Base-by-base conservation (phyloP, 345 rosid genomes). In the Ceriops decandra region DNA sequence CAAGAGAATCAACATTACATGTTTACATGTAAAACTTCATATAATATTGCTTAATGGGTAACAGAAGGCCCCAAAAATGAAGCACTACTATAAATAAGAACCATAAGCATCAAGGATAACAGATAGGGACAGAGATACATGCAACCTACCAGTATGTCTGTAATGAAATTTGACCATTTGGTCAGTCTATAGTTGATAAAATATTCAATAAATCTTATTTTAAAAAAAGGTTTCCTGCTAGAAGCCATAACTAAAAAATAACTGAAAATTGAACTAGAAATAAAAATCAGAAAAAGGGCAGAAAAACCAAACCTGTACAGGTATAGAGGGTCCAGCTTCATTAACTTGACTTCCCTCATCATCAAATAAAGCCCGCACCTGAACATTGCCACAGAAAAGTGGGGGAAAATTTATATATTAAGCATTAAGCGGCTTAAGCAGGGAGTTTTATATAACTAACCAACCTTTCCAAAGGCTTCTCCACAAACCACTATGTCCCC, bases 401-500 rank as follows among this genome's bases (percentile, higher is more conserved):
- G 15, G 9, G 33, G 49, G 64, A 47, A 3, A 67, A 52, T 51
- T 28, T 52, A 31, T 66, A 28, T 22, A 75, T 66, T 52, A 58
- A 52, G 63, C 66, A 75, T 56, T 21, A 26, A 56, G 73, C 19
- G 49, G 67, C 31, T 42, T 15, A 32, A 49, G 61, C 61, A 42
- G 52, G 17, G 73, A 42, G 11, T 35, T 63, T 28, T 27, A 22
- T 27, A 22, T 62, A 61, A 65, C 3, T 36, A 57, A 70, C 81
- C 72, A 63, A 95, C 99, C 99, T 95, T 95, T 74, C 99, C 99
- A 79, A 85, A 95, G 73, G 96, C 95, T 82, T 83, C 89, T 72
- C 99, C 99, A 77, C 97, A 95, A 78, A 88, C 96, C 72, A 95
- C 87, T 66, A 89, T 77, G 64, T 95, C 93, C 67, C 97, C 99